Evolutionary conservation across 2,329 filamentous ascomycete genomes (phyloP).

Genomic region (Trichoderma polysporum): DNA sequence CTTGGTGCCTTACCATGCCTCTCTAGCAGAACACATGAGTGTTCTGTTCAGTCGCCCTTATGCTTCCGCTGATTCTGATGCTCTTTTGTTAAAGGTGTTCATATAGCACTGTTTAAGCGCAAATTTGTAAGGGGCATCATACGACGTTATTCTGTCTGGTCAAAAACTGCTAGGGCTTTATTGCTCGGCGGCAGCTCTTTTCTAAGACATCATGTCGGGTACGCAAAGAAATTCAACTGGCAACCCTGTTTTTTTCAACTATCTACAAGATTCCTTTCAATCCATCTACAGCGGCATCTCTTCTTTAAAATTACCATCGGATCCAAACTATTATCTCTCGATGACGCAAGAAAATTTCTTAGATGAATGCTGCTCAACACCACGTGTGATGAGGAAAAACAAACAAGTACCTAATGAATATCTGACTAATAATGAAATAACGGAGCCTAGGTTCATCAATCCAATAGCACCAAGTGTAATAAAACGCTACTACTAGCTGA

Average conservation of each 20-base stretch:
- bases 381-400: constrained; percentile 24
- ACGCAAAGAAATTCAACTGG: constrained; percentile 25
- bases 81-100: not conserved
- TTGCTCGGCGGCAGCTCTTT: constrained; percentile 25
- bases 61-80: not conserved
- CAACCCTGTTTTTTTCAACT: constrained; percentile 25
- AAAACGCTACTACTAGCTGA: constrained; percentile 18
- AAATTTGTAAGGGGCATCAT: not conserved
- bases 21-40: not conserved
- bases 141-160: not conserved
- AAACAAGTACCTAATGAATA: constrained; percentile 1
- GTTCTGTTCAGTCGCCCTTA: not conserved
- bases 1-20: not conserved
- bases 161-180: not conserved
- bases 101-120: not conserved
- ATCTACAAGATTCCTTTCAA: constrained; percentile 13
- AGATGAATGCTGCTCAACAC: constrained; percentile 16
- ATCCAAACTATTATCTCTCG: not conserved
- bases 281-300: constrained; percentile 23
- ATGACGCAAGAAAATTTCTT: constrained; percentile 23
- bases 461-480: constrained; percentile 21
- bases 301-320: constrained; percentile 18
- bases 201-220: constrained; percentile 23
- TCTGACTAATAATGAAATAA: constrained; percentile 10
- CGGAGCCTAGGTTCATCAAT: constrained; percentile 16